A percentile compares a stretch with the other conserved stretches of the same genome.
Evolutionary conservation across 257 asterid genomes (phyloP).

Genomic region (Galeopsis tetrahit): DNA sequence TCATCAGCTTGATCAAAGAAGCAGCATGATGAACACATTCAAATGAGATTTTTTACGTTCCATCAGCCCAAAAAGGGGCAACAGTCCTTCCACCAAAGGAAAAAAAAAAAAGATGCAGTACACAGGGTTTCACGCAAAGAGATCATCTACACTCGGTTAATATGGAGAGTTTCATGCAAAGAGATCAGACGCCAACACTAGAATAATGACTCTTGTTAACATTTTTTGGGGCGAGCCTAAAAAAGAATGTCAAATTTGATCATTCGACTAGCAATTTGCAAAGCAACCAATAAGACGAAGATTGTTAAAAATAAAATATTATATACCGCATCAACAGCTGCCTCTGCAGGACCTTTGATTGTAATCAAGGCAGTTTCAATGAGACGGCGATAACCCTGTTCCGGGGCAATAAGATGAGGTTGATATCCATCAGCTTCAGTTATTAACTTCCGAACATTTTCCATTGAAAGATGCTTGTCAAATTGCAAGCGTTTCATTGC

Average conservation of each 20-base stretch:
- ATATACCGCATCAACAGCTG: slow-evolving; percentile 77
- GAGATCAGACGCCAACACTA: background rate
- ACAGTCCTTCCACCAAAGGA: slow-evolving; percentile 1
- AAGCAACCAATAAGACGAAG: slow-evolving; percentile 8
- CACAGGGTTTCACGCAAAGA: background rate
- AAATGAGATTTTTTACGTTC: background rate
- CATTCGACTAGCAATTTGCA: slow-evolving; percentile 17
- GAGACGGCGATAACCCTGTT: slow-evolving; percentile 80
- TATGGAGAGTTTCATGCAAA: background rate
- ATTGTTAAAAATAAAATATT: background rate
- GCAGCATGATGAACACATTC: background rate
- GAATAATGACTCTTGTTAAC: slow-evolving; percentile 3
- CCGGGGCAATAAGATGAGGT: slow-evolving; percentile 86
- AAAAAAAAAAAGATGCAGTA: background rate
- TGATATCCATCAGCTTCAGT: slow-evolving; percentile 88
- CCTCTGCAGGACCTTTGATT: slow-evolving; percentile 80
- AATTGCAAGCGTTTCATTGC: slow-evolving; percentile 79
- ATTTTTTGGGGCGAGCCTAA: slow-evolving; percentile 17
- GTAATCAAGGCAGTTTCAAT: slow-evolving; percentile 69
- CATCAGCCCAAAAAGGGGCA: background rate
- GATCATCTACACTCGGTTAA: slow-evolving; percentile 3
- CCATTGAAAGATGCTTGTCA: slow-evolving; percentile 80
- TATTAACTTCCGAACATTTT: slow-evolving; percentile 67
- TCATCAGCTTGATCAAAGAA: slow-evolving; percentile 5
- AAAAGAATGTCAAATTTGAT: background rate